Percentiles rank a stretch among this genome's conserved stretches.
Evolutionary conservation across 257 asterid species (phyloP).

Genomic region (Datura wrightii): DNA sequence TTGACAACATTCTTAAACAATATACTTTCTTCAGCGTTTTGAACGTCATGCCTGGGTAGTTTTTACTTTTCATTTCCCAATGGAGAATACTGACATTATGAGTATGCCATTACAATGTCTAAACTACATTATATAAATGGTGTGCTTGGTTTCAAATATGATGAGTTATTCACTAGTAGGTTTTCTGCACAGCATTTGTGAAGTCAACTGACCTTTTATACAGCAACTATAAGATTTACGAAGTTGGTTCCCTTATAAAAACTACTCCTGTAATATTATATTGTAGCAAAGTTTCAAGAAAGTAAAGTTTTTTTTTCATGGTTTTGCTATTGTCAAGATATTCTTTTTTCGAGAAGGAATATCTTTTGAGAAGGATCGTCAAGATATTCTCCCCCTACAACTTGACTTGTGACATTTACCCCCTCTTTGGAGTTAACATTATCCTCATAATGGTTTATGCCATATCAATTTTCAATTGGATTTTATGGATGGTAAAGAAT

Average conservation of each 20-base stretch:
- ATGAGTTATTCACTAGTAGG: neutral
- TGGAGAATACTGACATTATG: constrained; percentile 7
- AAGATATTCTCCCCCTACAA: neutral
- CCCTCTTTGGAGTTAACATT: neutral
- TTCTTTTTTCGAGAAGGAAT: neutral
- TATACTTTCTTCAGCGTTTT: constrained; percentile 4
- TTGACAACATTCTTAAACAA: neutral
- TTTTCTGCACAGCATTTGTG: constrained; percentile 22
- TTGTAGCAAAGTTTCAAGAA: neutral
- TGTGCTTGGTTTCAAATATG: constrained; percentile 18
- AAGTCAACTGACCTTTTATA: neutral
- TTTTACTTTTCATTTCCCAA: neutral
- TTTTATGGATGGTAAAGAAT: neutral
- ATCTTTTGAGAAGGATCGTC: neutral
- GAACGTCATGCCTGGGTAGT: neutral
- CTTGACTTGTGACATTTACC: neutral
- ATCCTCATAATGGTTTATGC: constrained; percentile 16
- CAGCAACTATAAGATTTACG: neutral
- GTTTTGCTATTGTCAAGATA: neutral
- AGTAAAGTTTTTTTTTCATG: neutral
- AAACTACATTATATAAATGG: neutral
- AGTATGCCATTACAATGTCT: constrained; percentile 16
- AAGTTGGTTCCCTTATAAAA: neutral
- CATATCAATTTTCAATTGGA: neutral
- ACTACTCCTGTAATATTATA: neutral